phyloP scores from a whole-genome alignment of 257 asterid genomes.

The Nicotiana paniculata region DNA sequence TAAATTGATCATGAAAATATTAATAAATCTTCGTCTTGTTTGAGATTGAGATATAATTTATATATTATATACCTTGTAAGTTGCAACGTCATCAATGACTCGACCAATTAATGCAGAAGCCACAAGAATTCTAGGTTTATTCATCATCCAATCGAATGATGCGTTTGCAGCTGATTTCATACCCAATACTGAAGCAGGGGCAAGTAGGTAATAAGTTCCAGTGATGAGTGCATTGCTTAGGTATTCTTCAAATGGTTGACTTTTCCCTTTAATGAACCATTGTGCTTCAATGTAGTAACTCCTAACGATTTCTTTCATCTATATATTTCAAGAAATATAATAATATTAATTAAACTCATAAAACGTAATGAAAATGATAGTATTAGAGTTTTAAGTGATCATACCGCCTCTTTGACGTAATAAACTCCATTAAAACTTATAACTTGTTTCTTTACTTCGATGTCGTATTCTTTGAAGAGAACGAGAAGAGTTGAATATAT shows the following conservation, averaged over 20 bases:
- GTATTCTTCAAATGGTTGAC: conserved; percentile 42
- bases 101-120: conserved; percentile 16
- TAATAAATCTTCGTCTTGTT: no score
- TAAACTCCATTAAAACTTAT: neutral
- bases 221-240: conserved; percentile 29
- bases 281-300: conserved; percentile 38
- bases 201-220: conserved; percentile 26
- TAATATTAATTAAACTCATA: neutral
- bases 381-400: neutral
- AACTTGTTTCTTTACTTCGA: neutral
- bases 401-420: conserved; percentile 1
- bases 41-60: no score
- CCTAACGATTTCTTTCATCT: conserved; percentile 40
- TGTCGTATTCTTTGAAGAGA: neutral
- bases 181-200: conserved; percentile 33
- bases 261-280: conserved; percentile 41
- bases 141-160: conserved; percentile 10
- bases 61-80: conserved; percentile 23
- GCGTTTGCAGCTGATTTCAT: neutral
- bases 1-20: neutral
- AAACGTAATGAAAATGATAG: neutral
- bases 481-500: neutral
- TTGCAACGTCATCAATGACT: conserved; percentile 31
- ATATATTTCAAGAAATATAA: neutral
- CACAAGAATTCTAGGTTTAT: conserved; percentile 1